Base-by-base conservation (phyloP, 1,139 yeast species). In the Candida frijolesensis region DNA sequence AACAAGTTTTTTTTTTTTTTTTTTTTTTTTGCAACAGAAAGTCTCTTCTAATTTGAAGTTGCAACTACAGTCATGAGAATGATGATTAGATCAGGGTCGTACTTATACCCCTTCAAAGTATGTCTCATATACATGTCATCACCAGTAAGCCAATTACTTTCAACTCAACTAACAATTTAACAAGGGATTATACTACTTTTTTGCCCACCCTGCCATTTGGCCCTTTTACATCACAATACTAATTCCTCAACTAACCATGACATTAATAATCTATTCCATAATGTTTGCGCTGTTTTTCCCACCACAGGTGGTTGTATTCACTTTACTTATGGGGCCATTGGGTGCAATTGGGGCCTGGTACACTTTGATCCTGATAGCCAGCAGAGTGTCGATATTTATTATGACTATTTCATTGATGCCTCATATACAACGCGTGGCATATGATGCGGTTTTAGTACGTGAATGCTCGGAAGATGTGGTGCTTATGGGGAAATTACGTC, bases 391-490 rank as follows among this genome's bases (percentile, higher is more conserved):
- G 2, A 70, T 74, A n/a, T 67, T 80, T 39, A 57, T 84, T 5
- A 75, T 82, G 5, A 72, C 76, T n/a, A 60, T 71, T 32, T 55
- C 82, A 2, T 65, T 86, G n/a, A 70, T 85, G 61, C 88, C 90
- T 0, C 72, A 74, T 10, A 82, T 88, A 5, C 76, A 84, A 52
- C 71, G 71, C 29, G 64, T 71, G 37, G 70, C 84, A 1, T 87
- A 86, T 62, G 92, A 87, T 58, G 73, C 76, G 8, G 79, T 85
- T 0, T 60, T 87, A 45, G 67, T 76, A 38, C 67, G 70, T 47
- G 82, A 84, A 56, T 78, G 79, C 35, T 62, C 74, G 27, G 79
- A 79, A 52, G 79, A 78, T 51, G 64, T 46, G 25, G 81, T 84
- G 1, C 63, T 82, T 32, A 63, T 72, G 45, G 79, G 79, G 12